phyloP scores from a whole-genome alignment of 805 yeast species.

The Wickerhamiella sergipiensis region DNA sequence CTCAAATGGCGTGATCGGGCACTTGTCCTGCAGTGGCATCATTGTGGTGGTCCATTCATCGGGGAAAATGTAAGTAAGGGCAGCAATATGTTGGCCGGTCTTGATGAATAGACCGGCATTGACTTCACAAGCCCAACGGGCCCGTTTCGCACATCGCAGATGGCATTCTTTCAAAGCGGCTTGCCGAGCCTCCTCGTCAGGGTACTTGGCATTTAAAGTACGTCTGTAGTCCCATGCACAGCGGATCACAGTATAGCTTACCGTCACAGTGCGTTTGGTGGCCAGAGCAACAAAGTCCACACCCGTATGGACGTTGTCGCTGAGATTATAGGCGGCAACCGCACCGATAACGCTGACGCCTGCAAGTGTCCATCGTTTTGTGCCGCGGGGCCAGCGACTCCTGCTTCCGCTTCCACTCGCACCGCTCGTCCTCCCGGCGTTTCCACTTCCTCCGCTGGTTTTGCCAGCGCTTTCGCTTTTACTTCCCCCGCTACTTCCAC shows the following conservation, averaged over 20 bases:
- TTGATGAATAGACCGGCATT: slow-evolving; percentile 93
- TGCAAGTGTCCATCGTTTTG: not conserved
- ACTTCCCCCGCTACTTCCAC: too few relatives aligned
- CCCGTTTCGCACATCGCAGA: slow-evolving; percentile 58
- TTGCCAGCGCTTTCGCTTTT: too few relatives aligned
- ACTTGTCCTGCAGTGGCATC: slow-evolving; percentile 81
- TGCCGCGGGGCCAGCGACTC: not conserved
- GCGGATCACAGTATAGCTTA: slow-evolving; percentile 24
- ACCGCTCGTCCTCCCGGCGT: not conserved
- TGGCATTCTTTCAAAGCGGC: slow-evolving; percentile 56
- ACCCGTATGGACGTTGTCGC: slow-evolving; percentile 16
- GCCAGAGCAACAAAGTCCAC: slow-evolving; percentile 18
- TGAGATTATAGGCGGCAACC: slow-evolving; percentile 13
- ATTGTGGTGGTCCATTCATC: slow-evolving; percentile 90
- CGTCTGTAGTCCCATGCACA: slow-evolving; percentile 62
- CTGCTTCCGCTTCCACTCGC: not conserved
- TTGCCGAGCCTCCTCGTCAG: slow-evolving; percentile 32
- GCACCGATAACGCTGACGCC: not conserved
- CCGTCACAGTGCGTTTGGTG: slow-evolving; percentile 20
- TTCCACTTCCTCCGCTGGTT: too few relatives aligned
- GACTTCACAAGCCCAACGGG: slow-evolving; percentile 61
- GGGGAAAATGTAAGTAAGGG: slow-evolving; percentile 83
- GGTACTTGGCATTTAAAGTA: slow-evolving; percentile 35
- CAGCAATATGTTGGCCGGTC: slow-evolving; percentile 87
- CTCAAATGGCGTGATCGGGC: slow-evolving; percentile 66